These are phyloP conservation scores for Echinochloa phyllopogon DNA, from an alignment of 176 grass and related monocot genomes.

Conservation along the genomic window DNA sequence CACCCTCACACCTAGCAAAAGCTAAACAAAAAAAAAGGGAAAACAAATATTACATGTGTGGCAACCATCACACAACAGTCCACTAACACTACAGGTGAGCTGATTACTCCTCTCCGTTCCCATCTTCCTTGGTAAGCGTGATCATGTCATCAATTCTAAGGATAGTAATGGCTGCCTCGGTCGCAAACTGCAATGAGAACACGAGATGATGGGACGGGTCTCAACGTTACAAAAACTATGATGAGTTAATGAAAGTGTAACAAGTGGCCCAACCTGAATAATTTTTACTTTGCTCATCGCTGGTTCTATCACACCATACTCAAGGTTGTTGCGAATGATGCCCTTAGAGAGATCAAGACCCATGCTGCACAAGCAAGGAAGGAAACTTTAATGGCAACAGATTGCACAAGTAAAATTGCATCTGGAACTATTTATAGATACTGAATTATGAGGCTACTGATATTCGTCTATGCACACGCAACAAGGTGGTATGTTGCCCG, in stretches of 20 bases:
- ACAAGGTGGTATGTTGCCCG: neutral
- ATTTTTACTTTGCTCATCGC: slow-evolving; percentile 98
- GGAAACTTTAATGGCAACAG: neutral
- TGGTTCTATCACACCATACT: slow-evolving; percentile 86
- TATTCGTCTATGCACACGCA: neutral
- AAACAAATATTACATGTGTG: slow-evolving; percentile 26
- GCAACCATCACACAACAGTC: slow-evolving; percentile 14
- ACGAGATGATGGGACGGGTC: neutral
- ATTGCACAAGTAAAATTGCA: neutral
- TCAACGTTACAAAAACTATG: neutral
- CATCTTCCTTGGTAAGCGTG: slow-evolving; percentile 84
- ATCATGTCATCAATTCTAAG: slow-evolving; percentile 98
- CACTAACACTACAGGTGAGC: neutral
- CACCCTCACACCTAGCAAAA: neutral
- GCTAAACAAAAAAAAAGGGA: neutral
- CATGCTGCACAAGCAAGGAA: slow-evolving; percentile 54
- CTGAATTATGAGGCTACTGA: neutral
- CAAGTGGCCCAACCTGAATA: slow-evolving; percentile 49
- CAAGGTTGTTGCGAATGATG: slow-evolving; percentile 77
- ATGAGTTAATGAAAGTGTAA: neutral
- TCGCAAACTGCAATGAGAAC: slow-evolving; percentile 66
- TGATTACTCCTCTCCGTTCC: slow-evolving; percentile 59
- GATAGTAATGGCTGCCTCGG: slow-evolving; percentile 94
- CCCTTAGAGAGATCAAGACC: slow-evolving; percentile 83
- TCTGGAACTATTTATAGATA: neutral